These are phyloP conservation scores for Trichophyton benhamiae DNA, from an alignment of 2,329 filamentous ascomycete species.

Conservation along the genomic window DNA sequence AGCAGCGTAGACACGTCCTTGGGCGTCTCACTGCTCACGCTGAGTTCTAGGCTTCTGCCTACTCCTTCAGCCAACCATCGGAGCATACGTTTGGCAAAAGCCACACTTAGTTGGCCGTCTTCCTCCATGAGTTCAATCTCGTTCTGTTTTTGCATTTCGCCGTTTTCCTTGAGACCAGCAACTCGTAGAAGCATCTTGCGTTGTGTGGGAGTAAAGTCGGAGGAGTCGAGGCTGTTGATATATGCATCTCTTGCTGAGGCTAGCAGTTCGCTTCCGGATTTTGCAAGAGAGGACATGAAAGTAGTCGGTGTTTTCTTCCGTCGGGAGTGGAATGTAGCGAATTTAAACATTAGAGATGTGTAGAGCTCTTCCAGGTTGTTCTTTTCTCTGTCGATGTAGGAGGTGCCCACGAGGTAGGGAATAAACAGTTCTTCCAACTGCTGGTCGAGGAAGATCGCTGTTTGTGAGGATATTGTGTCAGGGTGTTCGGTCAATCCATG, in stretches of 20 bases:
- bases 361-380: conserved; percentile 65
- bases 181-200: conserved; percentile 83
- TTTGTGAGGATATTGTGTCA: conserved; percentile 77
- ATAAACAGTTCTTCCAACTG: conserved; percentile 56
- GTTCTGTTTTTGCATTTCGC: conserved; percentile 54
- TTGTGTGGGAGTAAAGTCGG: conserved; percentile 76
- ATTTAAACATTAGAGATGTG: conserved; percentile 89
- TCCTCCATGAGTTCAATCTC: conserved; percentile 86
- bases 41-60: conserved; percentile 79
- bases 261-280: conserved; percentile 78
- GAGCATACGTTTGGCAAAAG: conserved; percentile 94
- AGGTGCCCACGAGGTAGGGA: conserved; percentile 52
- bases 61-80: conserved; percentile 96
- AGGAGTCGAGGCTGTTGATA: conserved; percentile 74
- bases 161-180: conserved; percentile 63
- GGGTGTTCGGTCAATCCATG: conserved; percentile 94
- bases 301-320: conserved; percentile 80
- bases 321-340: conserved; percentile 72
- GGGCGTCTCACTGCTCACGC: conserved; percentile 72
- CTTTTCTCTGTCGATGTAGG: conserved; percentile 54
- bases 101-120: conserved; percentile 68
- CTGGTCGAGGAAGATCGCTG: conserved; percentile 57
- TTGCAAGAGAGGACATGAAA: conserved; percentile 84
- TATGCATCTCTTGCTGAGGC: conserved; percentile 84
- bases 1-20: conserved; percentile 84